Percentiles rank a stretch among this genome's conserved stretches.
Conservation (phyloP, 371 early-diverging fungal species). For the Mucor circinelloides region DNA sequence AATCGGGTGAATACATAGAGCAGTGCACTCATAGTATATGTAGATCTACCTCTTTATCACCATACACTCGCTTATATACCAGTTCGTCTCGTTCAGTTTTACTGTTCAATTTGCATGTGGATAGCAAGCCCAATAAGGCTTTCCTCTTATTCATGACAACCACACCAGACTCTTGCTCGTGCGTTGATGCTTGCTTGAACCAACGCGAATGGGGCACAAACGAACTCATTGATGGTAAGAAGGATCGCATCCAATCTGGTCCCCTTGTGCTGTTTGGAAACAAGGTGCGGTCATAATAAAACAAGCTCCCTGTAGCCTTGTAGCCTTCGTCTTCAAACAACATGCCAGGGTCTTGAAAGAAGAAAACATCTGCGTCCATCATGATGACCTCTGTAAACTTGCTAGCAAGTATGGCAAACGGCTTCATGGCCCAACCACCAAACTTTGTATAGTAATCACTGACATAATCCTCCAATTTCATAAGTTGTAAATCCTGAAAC, state of each 20-base stretch:
- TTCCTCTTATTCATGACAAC: slow-evolving; percentile 60
- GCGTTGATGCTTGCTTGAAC: slow-evolving; percentile 24
- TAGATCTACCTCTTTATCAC: slow-evolving; percentile 51
- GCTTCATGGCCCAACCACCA: slow-evolving; percentile 60
- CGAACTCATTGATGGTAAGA: slow-evolving; percentile 29
- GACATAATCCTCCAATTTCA: slow-evolving; percentile 47
- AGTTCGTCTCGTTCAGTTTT: slow-evolving; percentile 39
- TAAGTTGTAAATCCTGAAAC: slow-evolving; percentile 36
- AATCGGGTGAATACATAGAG: no score
- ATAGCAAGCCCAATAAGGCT: slow-evolving; percentile 54
- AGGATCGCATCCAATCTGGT: slow-evolving; percentile 36
- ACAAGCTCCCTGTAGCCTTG: slow-evolving; percentile 48
- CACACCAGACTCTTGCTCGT: slow-evolving; percentile 67
- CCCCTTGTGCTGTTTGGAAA: slow-evolving; percentile 31
- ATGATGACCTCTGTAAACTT: slow-evolving; percentile 60
- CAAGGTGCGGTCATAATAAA: slow-evolving; percentile 59
- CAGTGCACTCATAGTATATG: no score
- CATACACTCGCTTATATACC: slow-evolving; percentile 45
- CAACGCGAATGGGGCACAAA: slow-evolving; percentile 31
- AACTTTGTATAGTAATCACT: slow-evolving; percentile 39
- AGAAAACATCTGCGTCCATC: slow-evolving; percentile 68
- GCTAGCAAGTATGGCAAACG: slow-evolving; percentile 61
- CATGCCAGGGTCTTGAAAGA: slow-evolving; percentile 54
- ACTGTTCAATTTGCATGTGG: slow-evolving; percentile 60
- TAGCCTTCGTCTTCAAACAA: slow-evolving; percentile 53